Evolutionary conservation across 2,329 filamentous ascomycete species (phyloP), one percentile per base, ranked within the genome.

Genomic region (Tolypocladium ovalisporum): DNA sequence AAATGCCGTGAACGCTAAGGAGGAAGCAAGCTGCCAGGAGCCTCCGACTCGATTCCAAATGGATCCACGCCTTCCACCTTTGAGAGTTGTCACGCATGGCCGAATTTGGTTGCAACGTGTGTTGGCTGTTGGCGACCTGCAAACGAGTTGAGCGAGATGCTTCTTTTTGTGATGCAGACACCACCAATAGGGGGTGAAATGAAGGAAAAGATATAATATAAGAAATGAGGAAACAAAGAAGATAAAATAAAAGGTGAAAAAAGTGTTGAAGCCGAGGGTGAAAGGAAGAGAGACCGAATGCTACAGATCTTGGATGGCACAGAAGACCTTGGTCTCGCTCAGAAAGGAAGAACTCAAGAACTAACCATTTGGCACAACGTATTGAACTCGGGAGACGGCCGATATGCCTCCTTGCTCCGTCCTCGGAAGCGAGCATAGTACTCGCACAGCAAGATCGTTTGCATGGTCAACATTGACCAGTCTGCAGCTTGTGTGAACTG

Each of bases 1-100:
- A 71, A 60, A 79, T 76, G 64, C 79, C 75, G 59, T 84, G 81
- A 8, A 78, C 72, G 64, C 85, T 82, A 57, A 82, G 70, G 56
- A 82, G 68, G 66, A 84, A 82, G 68, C 80, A 84, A 17, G 76
- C 77, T 37, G 78, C 73, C n/a, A 83, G 69, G 34, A 85, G 73
- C 47, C 82, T 77, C 57, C 79, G 77, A 56, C 72, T 73, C 9
- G 78, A 72, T 67, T 85, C 82, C 54, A 69, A 67, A 52, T 77
- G 69, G 44, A 83, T 66, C 82, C 82, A 85, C 59, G 68, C 63
- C 42, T 69, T 71, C 82, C 82, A 84, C 52, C 71, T 71, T 58
- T 69, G 68, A 36, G 71, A 64, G 34, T 63, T 66, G 53, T 69
- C 61, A 56, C 60, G 61, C 9, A 57, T 59, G 53, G 59, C 58